Evolutionary conservation across 2,329 filamentous ascomycete species (phyloP), one percentile per base, ranked within the genome.

Genomic region (Polytolypa hystricis): DNA sequence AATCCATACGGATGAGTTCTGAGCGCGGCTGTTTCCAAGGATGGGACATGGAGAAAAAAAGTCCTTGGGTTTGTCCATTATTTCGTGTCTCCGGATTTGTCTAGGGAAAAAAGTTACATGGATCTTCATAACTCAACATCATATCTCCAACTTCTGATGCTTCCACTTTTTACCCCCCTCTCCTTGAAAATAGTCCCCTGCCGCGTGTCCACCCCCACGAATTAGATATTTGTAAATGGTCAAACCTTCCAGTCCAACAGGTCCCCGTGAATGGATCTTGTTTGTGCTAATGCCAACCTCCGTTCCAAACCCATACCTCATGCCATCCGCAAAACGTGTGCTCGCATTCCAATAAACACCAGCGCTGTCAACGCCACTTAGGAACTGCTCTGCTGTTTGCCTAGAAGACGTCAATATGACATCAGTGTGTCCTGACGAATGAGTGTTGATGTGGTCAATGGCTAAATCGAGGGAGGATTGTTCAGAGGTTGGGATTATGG

Each of bases 201-300:
- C 84, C n/a, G 79, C 70, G 47, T 98, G 91, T 7, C 87, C 91
- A 41, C 74, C 67, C 1, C 89, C 91, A 25, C 82, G 70, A 44
- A 98, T 71, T 60, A 91, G 77, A 68, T 95, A 98, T 68, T 95
- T 95, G 66, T 98, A 95, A 44, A 96, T 96, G 56, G 85, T 94
- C 57, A 98, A 62, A 1, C 91, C 91, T 54, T 96, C 91, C 35
- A 98, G 66, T 1, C 91, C 91, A 4, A 98, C 91, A 0, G 91
- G 91, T 0, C 91, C 91, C 34, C 91, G 71, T 1, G 84, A 83
- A 57, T 98, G 91, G 45, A 98, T 94, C 69, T 96, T 98, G 69
- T 95, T 98, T 33, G 91, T 98, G 65, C 84, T 93, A 62, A 98
- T 96, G 37, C 91, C 91, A 16, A 98, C 91, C 64, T 98, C 91